Conservation (phyloP, 2,329 filamentous ascomycete species). For the Thielaviopsis punctulata region DNA sequence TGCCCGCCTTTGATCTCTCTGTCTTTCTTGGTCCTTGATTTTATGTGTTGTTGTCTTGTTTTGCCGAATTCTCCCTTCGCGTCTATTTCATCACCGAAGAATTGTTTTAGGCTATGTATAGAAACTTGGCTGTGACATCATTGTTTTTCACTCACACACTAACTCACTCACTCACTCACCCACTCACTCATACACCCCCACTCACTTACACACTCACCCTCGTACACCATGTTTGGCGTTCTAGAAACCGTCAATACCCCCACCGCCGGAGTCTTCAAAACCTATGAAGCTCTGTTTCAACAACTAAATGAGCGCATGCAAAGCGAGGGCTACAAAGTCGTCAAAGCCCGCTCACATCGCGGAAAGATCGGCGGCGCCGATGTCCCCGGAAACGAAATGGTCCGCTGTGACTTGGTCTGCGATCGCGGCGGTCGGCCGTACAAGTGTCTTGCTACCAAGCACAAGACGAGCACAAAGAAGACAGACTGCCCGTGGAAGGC, state of each 20-base stretch:
- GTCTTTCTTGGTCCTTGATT: neutral
- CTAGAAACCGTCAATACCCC: slow-evolving; percentile 24
- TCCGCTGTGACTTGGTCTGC: slow-evolving; percentile 28
- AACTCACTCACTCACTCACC: too few relatives aligned
- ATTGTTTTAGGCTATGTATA: too few relatives aligned
- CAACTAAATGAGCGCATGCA: slow-evolving; percentile 25
- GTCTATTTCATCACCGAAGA: too few relatives aligned
- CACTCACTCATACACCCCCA: too few relatives aligned
- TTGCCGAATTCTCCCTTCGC: neutral
- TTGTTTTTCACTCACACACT: too few relatives aligned
- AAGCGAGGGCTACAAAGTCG: slow-evolving; percentile 29
- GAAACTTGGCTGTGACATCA: neutral
- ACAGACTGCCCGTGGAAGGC: slow-evolving; percentile 29
- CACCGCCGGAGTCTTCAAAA: slow-evolving; percentile 21
- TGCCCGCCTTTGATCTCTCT: neutral
- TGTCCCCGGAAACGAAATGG: slow-evolving; percentile 25
- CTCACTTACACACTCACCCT: too few relatives aligned
- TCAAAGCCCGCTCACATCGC: slow-evolving; percentile 27
- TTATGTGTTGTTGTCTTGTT: neutral
- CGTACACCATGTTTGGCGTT: slow-evolving; percentile 26
- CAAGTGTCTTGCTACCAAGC: slow-evolving; percentile 26
- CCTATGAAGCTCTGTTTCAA: slow-evolving; percentile 26
- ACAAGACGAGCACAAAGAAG: slow-evolving; percentile 29
- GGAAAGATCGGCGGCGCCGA: slow-evolving; percentile 24
- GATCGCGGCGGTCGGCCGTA: slow-evolving; percentile 27